Conservation (phyloP, 805 yeast species). For the Metschnikowia anglica region DNA sequence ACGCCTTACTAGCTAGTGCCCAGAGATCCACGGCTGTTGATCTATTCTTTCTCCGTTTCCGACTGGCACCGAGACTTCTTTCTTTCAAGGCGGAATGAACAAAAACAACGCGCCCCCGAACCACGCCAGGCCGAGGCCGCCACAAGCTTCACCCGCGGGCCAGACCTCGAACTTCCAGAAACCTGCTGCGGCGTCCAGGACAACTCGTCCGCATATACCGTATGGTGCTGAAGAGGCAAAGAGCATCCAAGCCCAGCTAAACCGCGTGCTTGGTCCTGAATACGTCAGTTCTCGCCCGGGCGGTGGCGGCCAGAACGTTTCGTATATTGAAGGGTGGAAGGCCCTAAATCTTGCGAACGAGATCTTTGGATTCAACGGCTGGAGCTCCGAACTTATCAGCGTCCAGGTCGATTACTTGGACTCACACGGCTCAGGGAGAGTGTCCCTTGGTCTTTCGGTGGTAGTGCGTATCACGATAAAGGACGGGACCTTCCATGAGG, state of each 20-base stretch:
- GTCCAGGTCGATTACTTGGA: slow-evolving; percentile 72
- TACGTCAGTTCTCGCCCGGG: slow-evolving; percentile 74
- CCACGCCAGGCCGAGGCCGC: no score
- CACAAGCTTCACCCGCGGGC: no score
- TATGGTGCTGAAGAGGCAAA: slow-evolving; percentile 35
- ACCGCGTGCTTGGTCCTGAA: slow-evolving; percentile 65
- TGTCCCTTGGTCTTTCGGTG: slow-evolving; percentile 66
- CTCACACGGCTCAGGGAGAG: slow-evolving; percentile 49
- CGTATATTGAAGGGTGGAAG: slow-evolving; percentile 82
- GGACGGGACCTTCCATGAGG: slow-evolving; percentile 82
- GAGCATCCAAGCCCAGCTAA: slow-evolving; percentile 34
- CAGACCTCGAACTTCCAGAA: slow-evolving; percentile 8
- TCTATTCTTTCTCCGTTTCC: no score
- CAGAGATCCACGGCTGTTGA: no score
- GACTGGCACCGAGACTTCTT: no score
- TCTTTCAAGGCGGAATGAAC: no score
- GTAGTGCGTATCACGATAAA: slow-evolving; percentile 68
- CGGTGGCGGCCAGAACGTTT: slow-evolving; percentile 66
- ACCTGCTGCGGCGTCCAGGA: slow-evolving; percentile 2
- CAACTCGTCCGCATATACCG: slow-evolving; percentile 17
- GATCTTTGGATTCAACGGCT: slow-evolving; percentile 80
- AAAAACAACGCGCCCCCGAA: no score
- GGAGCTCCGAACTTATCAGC: slow-evolving; percentile 70
- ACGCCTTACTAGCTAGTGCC: no score
- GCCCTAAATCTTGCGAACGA: slow-evolving; percentile 78